phyloP scores from a whole-genome alignment of 164 flowering plant genomes.

The Kingdonia uniflora region DNA sequence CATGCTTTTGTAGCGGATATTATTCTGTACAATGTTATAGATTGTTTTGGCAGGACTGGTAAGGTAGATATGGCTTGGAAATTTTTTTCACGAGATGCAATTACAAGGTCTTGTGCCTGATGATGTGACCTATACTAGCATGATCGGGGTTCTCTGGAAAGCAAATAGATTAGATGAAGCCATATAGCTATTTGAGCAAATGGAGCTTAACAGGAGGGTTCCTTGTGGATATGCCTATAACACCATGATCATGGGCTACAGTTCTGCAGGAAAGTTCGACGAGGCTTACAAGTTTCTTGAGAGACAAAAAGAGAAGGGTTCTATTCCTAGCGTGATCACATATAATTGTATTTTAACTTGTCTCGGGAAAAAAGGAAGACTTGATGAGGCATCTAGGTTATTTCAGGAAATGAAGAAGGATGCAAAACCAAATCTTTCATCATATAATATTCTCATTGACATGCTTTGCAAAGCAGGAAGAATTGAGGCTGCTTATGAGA shows the following conservation, averaged over 20 bases:
- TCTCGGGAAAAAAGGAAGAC: conserved; percentile 65
- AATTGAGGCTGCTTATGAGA: conserved; percentile 47
- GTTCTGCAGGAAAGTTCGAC: conserved; percentile 72
- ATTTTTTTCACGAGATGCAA: conserved; percentile 87
- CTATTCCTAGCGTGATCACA: conserved; percentile 81
- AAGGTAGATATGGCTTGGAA: conserved; percentile 98
- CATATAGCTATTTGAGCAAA: conserved; percentile 63
- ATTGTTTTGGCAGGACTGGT: conserved; percentile 86
- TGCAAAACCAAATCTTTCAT: conserved; percentile 61
- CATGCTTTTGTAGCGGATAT: conserved; percentile 51
- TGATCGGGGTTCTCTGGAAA: conserved; percentile 86
- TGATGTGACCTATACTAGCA: conserved; percentile 89
- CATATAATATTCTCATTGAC: conserved; percentile 79
- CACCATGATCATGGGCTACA: conserved; percentile 97
- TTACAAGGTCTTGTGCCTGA: conserved; percentile 62
- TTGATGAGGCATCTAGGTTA: conserved; percentile 53
- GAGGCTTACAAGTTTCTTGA: conserved; percentile 78
- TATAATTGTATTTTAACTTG: conserved; percentile 80
- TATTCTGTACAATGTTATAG: conserved; percentile 88
- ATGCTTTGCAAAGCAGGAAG: conserved; percentile 69
- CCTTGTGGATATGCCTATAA: conserved; percentile 95
- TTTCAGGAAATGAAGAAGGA: conserved; percentile 86
- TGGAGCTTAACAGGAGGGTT: conserved; percentile 54
- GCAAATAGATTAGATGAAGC: conserved; percentile 64
- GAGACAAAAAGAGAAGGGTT: conserved; percentile 69